Evolutionary conservation across 2,329 filamentous ascomycete genomes (phyloP), one percentile per base, ranked within the genome.

Genomic region (Penicillium sp.): DNA sequence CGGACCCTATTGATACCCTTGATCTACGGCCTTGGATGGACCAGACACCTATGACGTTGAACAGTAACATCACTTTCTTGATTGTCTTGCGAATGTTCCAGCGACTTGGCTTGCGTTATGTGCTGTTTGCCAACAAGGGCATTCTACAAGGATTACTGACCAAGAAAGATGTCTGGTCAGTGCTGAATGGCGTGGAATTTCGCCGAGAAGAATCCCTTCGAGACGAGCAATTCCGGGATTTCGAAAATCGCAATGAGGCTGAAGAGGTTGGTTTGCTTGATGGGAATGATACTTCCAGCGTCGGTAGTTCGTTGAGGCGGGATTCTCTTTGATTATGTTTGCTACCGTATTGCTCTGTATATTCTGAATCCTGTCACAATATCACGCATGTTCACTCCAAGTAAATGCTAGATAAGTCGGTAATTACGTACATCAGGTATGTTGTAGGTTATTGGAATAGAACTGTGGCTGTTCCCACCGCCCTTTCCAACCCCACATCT

Each of bases 11-110:
- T 21, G 82, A 85, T 16, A 91, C 88, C 1, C 84, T 99, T 38
- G 94, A 99, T 74, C 81, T 99, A 12, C 82, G 93, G 8, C 92
- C 92, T 3, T 99, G 94, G 94, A 97, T 99, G 91, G 94, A 99
- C 72, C 93, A 97, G 73, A 99, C 94, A 0, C 94, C 94, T 0
- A 89, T 99, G 45, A 97, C 94, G 0, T 80, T 97, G 18, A 89
- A 91, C 40, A 86, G 85, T 23, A 84, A 86, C 59, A 86, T 86
- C 16, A 87, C 82, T 56, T 85, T 99, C 57, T 86, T 92, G 69
- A 82, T 97, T n/a, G 90, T 90, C 4, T 87, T 95, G 25, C 87
- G 84, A 54, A 95, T 99, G 82, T 97, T 99, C 75, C 91, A 96
- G 77, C 93, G 93, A 70, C 83, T 99, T 9, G 94, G 94, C 21